These are phyloP conservation scores for Trametes cinnabarina DNA, from an alignment of 768 basidiomycete genomes.

Conservation along the genomic window DNA sequence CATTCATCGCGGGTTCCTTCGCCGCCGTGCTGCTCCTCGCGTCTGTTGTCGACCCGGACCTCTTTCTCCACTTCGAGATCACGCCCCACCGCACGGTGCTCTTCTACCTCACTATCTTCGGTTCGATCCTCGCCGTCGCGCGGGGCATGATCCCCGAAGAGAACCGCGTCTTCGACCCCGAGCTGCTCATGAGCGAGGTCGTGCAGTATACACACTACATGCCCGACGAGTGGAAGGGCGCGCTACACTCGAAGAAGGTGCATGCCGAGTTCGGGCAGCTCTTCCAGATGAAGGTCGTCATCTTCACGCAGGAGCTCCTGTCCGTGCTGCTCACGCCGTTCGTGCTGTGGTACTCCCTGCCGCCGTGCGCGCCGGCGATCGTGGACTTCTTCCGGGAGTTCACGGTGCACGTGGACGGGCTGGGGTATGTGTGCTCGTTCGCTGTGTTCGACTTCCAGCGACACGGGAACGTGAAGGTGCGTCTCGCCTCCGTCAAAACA, in stretches of 20 bases:
- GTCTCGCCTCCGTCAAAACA: slow-evolving; percentile 11
- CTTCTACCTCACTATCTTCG: slow-evolving; percentile 90
- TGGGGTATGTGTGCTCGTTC: slow-evolving; percentile 97
- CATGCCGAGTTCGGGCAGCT: slow-evolving; percentile 90
- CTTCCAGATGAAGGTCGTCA: slow-evolving; percentile 88
- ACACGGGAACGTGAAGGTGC: slow-evolving; percentile 86
- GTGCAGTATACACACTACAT: slow-evolving; percentile 95
- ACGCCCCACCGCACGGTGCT: slow-evolving; percentile 89
- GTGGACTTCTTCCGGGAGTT: slow-evolving; percentile 99
- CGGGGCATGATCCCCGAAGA: slow-evolving; percentile 96
- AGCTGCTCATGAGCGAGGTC: slow-evolving; percentile 88
- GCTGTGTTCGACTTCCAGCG: slow-evolving; percentile 97
- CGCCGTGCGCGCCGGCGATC: slow-evolving; percentile 83
- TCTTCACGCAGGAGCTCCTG: slow-evolving; percentile 84
- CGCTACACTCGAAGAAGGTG: slow-evolving; percentile 87
- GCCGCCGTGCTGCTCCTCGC: slow-evolving; percentile 92
- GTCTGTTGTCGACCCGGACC: slow-evolving; percentile 89
- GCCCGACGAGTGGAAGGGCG: slow-evolving; percentile 88
- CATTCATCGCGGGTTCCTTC: slow-evolving; percentile 95
- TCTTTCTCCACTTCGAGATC: slow-evolving; percentile 92
- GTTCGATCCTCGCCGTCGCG: slow-evolving; percentile 82
- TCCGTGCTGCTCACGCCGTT: slow-evolving; percentile 94
- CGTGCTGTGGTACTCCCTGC: slow-evolving; percentile 90
- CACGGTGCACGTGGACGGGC: slow-evolving; percentile 92
- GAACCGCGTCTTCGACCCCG: slow-evolving; percentile 90